These are phyloP conservation scores for Xylariaceae sp. DNA, from an alignment of 2,329 filamentous ascomycete species.

Conservation along the genomic window DNA sequence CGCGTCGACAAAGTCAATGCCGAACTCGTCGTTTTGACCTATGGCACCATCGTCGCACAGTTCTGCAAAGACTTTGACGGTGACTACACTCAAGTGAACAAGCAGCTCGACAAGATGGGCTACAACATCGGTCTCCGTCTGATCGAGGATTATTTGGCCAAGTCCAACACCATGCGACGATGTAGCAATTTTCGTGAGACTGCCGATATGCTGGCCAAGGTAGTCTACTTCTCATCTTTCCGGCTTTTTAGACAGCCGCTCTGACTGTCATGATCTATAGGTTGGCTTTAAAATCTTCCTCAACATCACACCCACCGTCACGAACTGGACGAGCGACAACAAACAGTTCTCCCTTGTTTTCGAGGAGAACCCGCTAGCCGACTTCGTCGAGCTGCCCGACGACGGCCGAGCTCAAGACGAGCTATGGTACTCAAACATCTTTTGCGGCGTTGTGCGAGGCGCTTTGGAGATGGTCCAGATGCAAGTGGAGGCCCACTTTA, in stretches of 20 bases:
- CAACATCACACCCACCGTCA: slow-evolving; percentile 89
- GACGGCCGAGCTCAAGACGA: slow-evolving; percentile 95
- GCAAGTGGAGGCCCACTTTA: slow-evolving; percentile 96
- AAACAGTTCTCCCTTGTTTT: slow-evolving; percentile 96
- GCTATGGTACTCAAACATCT: slow-evolving; percentile 96
- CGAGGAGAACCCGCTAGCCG: slow-evolving; percentile 93
- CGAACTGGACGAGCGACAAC: slow-evolving; percentile 94
- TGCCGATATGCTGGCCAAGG: slow-evolving; percentile 93
- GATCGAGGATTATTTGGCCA: slow-evolving; percentile 97
- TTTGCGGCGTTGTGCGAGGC: slow-evolving; percentile 88
- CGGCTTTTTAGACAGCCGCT: not conserved
- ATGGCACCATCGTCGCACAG: slow-evolving; percentile 95
- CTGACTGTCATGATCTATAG: slow-evolving; percentile 44
- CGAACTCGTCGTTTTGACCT: slow-evolving; percentile 94
- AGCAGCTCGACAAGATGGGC: slow-evolving; percentile 97
- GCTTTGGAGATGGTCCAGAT: slow-evolving; percentile 99
- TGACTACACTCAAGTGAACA: slow-evolving; percentile 94
- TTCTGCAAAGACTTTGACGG: slow-evolving; percentile 94
- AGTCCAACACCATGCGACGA: slow-evolving; percentile 83
- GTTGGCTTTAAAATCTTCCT: slow-evolving; percentile 99
- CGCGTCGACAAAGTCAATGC: slow-evolving; percentile 97
- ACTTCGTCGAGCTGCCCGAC: slow-evolving; percentile 96
- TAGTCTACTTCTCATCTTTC: slow-evolving; percentile 32
- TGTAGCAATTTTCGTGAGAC: slow-evolving; percentile 94
- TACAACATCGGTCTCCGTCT: slow-evolving; percentile 96